Base-by-base conservation (phyloP, 2,329 filamentous ascomycete genomes). In the Beauveria sp. region DNA sequence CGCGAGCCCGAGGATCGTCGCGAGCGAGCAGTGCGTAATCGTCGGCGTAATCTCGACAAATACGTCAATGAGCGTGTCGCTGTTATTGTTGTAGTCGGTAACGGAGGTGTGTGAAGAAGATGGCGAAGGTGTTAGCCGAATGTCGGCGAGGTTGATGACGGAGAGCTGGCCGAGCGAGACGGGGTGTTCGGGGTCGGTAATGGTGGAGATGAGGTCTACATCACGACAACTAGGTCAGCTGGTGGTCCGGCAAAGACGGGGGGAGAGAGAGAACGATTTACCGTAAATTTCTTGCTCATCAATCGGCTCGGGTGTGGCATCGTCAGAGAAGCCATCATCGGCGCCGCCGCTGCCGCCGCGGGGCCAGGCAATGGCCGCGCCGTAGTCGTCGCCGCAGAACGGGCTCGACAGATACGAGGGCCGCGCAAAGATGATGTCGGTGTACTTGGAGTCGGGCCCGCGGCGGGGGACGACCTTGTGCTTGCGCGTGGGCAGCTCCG, bases 151-250 rank as follows among this genome's bases (percentile, higher is more conserved):
- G 67, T 96, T 97, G 67, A 99, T 92, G 57, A 99, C 94, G 40
- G 92, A 92, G 46, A 99, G 82, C 69, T 94, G 92, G 64, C 92
- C 94, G 54, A 99, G 84, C 3, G 93, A 96, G 58, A 97, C 85
- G 43, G 94, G 94, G 71, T 99, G 94, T 76, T 99, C 94, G 2
- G 94, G 94, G 73, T 99, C 94, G 26, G 91, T 93, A 70, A 99
- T 97, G 67, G 90, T 89, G 65, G 92, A 91, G 68, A 99, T 94
- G 63, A 99, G 83, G 77, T 99, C 93, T 94, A 12, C 16, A 37
- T 16, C 34, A 37, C 34, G 12, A 37, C 34, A 12, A 14, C 34
- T 37, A 37, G 2, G 34, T 37, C 34, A 37, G 34, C 5, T 51
- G 4, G 18, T n/a, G 41, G 8, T 18, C 18, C 41, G 18, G 18